Evolutionary conservation across 2,329 filamentous ascomycete genomes (phyloP).

Genomic region (Zymoseptoria brevis): DNA sequence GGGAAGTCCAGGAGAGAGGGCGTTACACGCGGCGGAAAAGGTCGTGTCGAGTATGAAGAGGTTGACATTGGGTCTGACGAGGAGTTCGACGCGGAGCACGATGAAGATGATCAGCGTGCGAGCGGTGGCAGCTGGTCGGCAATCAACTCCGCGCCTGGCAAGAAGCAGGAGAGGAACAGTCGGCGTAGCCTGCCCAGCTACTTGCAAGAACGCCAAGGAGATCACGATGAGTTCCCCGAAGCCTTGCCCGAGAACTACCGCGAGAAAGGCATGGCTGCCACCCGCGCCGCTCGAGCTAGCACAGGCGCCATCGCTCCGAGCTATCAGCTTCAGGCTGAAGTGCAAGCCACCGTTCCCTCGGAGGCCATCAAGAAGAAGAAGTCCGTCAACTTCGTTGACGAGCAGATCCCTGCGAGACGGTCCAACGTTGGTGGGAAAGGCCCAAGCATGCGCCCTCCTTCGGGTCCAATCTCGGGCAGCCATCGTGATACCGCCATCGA

Average conservation of each 20-base stretch:
- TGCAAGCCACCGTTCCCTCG: slow-evolving; percentile 5
- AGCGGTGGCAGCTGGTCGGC: slow-evolving; percentile 8
- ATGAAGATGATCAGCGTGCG: slow-evolving; percentile 1
- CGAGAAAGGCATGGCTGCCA: slow-evolving; percentile 22
- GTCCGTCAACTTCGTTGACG: neutral
- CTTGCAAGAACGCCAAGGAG: slow-evolving; percentile 35
- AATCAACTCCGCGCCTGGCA: neutral
- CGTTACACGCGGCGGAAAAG: slow-evolving; percentile 11
- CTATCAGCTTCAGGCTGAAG: slow-evolving; percentile 11
- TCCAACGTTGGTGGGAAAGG: slow-evolving; percentile 23
- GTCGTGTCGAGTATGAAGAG: slow-evolving; percentile 35
- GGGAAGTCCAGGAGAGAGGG: slow-evolving; percentile 13
- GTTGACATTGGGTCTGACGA: slow-evolving; percentile 40
- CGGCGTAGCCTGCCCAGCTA: slow-evolving; percentile 29
- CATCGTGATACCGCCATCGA: slow-evolving; percentile 20
- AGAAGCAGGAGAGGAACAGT: slow-evolving; percentile 1
- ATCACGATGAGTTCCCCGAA: slow-evolving; percentile 35
- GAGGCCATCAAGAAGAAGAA: slow-evolving; percentile 2
- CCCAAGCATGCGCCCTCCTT: slow-evolving; percentile 24
- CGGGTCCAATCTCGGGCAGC: slow-evolving; percentile 27
- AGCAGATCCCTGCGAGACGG: neutral
- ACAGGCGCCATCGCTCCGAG: slow-evolving; percentile 4
- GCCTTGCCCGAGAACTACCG: slow-evolving; percentile 37
- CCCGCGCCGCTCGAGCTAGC: slow-evolving; percentile 2
- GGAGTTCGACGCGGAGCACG: slow-evolving; percentile 27